Evolutionary conservation across 2,329 filamentous ascomycete species (phyloP), one percentile per base, ranked within the genome.

Genomic region (Ilyonectria destructans): DNA sequence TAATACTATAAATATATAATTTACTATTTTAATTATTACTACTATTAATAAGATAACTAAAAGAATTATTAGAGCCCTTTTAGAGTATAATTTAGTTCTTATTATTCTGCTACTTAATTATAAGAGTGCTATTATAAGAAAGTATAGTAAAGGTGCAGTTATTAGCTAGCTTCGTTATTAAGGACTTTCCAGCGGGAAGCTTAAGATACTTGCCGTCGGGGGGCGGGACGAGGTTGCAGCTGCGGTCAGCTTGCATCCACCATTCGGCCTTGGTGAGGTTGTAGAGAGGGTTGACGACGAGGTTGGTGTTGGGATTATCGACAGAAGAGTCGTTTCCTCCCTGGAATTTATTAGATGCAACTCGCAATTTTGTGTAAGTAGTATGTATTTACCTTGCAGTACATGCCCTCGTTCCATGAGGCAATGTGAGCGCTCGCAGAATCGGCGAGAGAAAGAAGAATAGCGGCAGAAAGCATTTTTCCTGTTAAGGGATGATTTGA

Each of bases 201-300:
- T 82, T 80, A 46, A 88, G 81, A 19, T 73, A 78, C 15, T 76
- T 77, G 35, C 74, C 75, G 2, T 74, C 69, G 1, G 75, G 64
- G 8, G 77, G 77, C 6, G 80, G 83, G 9, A 80, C 81, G 12
- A 74, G 69, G 65, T 86, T 80, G 68, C 85, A 87, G 48, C 83
- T 82, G 10, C 85, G 82, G 65, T 85, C 81, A 63, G 81, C 80
- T 68, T 87, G 85, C 79, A 86, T 85, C 85, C 85, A 87, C 84
- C 85, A 86, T n/a, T 85, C 69, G 23, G 77, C 75, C 63, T 82
- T 80, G 17, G 78, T 69, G n/a, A 86, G 81, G 31, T 84, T 69
- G 71, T 81, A 86, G 26, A 87, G 79, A 5, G 85, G 85, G 58
- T 80, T 78, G 17, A 86, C 84, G 21, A 78, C 82, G 1, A 79